Conservation (phyloP, 495 filamentous ascomycete genomes). For the Astrocystis sublimbata region DNA sequence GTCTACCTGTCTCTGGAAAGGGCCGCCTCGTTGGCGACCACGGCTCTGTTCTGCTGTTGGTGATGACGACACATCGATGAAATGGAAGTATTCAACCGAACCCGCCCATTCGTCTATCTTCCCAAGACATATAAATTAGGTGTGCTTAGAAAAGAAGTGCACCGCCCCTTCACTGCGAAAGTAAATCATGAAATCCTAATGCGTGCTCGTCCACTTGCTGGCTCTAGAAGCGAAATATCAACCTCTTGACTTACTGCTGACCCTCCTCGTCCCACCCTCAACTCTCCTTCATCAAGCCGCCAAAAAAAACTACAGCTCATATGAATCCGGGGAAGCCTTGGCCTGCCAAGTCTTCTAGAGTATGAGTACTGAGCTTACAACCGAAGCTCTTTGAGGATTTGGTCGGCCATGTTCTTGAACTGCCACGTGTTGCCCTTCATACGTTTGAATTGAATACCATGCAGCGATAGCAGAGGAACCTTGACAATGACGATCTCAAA, state of each 20-base stretch:
- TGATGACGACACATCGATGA: conserved; percentile 3
- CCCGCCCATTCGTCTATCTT: conserved; percentile 14
- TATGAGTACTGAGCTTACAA: conserved; percentile 51
- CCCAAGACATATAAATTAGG: conserved; percentile 14
- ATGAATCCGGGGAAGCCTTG: not conserved
- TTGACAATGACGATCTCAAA: conserved; percentile 99
- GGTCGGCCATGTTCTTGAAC: conserved; percentile 96
- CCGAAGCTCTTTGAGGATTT: conserved; percentile 84
- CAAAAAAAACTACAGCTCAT: no score
- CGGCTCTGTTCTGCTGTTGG: not conserved
- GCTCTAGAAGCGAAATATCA: not conserved
- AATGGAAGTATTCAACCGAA: conserved; percentile 20
- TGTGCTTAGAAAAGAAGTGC: conserved; percentile 13
- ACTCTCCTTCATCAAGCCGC: not conserved
- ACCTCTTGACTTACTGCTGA: not conserved
- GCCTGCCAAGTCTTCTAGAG: conserved; percentile 1
- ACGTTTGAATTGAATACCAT: conserved; percentile 98
- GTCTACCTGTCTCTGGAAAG: conserved; percentile 10
- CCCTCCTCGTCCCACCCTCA: not conserved
- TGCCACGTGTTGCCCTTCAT: conserved; percentile 95
- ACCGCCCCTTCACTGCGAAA: not conserved
- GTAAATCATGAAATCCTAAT: not conserved
- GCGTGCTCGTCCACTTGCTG: not conserved
- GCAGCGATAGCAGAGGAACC: conserved; percentile 87
- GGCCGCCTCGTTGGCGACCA: not conserved